phyloP scores from a whole-genome alignment of 257 asterid species.

The Pogostemon cablin region DNA sequence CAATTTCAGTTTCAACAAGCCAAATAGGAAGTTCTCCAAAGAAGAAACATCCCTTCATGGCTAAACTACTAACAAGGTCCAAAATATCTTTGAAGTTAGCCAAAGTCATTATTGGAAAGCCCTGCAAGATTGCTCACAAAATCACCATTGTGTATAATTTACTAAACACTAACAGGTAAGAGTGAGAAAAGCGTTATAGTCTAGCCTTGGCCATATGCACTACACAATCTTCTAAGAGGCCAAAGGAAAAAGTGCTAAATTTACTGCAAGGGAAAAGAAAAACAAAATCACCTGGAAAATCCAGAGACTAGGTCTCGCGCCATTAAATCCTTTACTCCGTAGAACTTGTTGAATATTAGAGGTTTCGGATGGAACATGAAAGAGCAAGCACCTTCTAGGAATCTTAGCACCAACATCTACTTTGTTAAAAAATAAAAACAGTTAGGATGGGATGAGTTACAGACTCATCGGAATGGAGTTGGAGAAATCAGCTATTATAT shows the following conservation, averaged over 20 bases:
- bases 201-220: conserved; percentile 4
- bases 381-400: conserved; percentile 68
- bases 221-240: not conserved
- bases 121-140: conserved; percentile 45
- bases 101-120: conserved; percentile 60
- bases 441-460: conserved; percentile 20
- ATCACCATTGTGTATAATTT: not conserved
- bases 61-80: conserved; percentile 51
- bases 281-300: conserved; percentile 61
- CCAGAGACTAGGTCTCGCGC: conserved; percentile 83
- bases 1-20: conserved; percentile 53
- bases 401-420: conserved; percentile 76
- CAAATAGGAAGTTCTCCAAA: conserved; percentile 75
- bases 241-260: not conserved
- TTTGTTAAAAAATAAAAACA: conserved; percentile 21
- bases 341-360: conserved; percentile 57
- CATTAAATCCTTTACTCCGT: conserved; percentile 64
- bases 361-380: conserved; percentile 65
- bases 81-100: conserved; percentile 57
- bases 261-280: not conserved
- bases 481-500: conserved; percentile 14
- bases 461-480: conserved; percentile 18
- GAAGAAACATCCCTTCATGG: conserved; percentile 66
- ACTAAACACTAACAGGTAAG: not conserved
- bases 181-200: not conserved